Base-by-base conservation (phyloP, 306 rosid species). In the Gynostemma pentaphyllum region DNA sequence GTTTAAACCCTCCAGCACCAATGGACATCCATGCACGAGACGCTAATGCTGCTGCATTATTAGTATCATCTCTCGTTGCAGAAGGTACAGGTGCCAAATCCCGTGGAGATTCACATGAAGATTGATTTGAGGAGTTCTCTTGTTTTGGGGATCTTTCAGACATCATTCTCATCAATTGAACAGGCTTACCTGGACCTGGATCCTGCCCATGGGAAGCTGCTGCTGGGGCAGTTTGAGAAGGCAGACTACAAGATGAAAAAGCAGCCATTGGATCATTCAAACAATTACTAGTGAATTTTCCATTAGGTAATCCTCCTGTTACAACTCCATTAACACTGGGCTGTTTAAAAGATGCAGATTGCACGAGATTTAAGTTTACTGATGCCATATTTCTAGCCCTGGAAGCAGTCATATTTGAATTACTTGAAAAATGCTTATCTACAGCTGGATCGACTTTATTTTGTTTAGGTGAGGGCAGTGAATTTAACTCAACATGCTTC, bases 21-120 rank as follows among this genome's bases (percentile, higher is more conserved):
- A 88, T 76, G 11, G 99, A 88, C 97, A 94, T 94, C 99, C 99
- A 94, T 42, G 95, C 99, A 22, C 94, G 95, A 30, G 99, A 95
- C 62, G 99, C 90, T 29, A 86, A 88, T 7, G 92, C 95, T 7
- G 97, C 81, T 46, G 99, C 97, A 72, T 76, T 94, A 77, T 72
- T 66, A 0, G 74, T 53, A 68, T 84, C 88, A 34, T 82, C 94
- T 70, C 87, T 79, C 68, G 76, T 74, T 45, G 69, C 72, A 15
- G 89, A 74, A 61, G 84, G 76, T 71, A 72, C 85, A 5, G 84
- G 64, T 63, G 89, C 71, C 67, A 79, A 65, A 40, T 22, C 73
- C 10, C 77, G 80, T 32, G 76, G 84, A 66, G 92, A 70, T 52
- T 83, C 87, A n/a, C 47, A 68, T 10, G 85, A 62, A 8, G 85